phyloP scores from a whole-genome alignment of 2,329 filamentous ascomycete genomes.

The Fusarium pseudograminearum region DNA sequence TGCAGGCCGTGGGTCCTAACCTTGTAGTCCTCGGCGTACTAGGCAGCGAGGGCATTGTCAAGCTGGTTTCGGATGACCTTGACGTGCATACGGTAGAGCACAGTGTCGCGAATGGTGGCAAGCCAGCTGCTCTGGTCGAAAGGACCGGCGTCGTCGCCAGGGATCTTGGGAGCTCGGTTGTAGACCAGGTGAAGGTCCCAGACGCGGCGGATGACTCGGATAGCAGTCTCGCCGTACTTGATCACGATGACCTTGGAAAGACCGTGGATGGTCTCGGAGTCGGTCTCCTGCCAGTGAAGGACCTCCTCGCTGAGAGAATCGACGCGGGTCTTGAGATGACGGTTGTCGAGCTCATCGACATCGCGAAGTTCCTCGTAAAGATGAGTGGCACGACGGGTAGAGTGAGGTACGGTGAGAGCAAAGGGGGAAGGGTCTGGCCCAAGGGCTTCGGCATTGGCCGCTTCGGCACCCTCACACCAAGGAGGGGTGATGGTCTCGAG shows the following conservation, averaged over 20 bases:
- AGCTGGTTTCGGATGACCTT: conserved; percentile 31
- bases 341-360: conserved; percentile 13
- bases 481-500: conserved; percentile 30
- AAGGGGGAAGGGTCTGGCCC: conserved; percentile 17
- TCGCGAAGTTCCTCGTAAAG: conserved; percentile 25
- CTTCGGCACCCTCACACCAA: conserved; percentile 11
- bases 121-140: conserved; percentile 29
- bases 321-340: conserved; percentile 20
- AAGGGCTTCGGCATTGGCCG: neutral
- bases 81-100: conserved; percentile 30
- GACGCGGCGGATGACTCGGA: conserved; percentile 31
- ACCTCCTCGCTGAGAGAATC: conserved; percentile 31
- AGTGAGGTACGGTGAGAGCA: conserved; percentile 18
- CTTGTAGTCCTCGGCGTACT: conserved; percentile 40
- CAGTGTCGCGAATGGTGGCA: conserved; percentile 15
- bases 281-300: conserved; percentile 12
- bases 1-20: neutral
- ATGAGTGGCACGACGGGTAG: conserved; percentile 21
- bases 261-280: conserved; percentile 28
- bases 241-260: conserved; percentile 33
- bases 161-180: conserved; percentile 25
- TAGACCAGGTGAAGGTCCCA: conserved; percentile 41
- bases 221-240: conserved; percentile 40
- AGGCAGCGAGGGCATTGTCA: conserved; percentile 29
- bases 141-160: conserved; percentile 9